A percentile compares a stretch with the other conserved stretches of the same genome.
phyloP scores from a whole-genome alignment of 768 basidiomycete genomes.

The Termitomyces bulborhizus region DNA sequence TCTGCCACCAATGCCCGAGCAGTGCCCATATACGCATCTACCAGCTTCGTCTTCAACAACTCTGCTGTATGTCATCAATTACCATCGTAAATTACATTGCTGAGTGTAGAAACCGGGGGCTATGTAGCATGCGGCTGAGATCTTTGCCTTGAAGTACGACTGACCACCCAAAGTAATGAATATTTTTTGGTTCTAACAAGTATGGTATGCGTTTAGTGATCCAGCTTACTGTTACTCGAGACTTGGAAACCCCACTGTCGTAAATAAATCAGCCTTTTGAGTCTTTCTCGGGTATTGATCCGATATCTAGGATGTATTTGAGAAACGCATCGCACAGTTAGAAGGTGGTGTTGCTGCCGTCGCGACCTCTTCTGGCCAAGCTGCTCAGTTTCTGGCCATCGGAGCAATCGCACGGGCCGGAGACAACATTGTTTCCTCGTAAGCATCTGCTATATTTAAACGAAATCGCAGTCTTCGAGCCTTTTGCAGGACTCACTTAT shows the following conservation, averaged over 20 bases:
- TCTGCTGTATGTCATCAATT: slow-evolving; percentile 23
- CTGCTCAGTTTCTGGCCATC: slow-evolving; percentile 73
- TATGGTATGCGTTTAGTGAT: slow-evolving; percentile 25
- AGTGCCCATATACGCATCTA: slow-evolving; percentile 70
- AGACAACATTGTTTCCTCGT: slow-evolving; percentile 77
- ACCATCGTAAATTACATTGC: background rate
- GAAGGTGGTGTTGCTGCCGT: slow-evolving; percentile 77
- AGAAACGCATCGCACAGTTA: slow-evolving; percentile 72
- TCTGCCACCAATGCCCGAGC: slow-evolving; percentile 66
- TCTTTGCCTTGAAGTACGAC: slow-evolving; percentile 56
- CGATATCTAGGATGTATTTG: slow-evolving; percentile 59
- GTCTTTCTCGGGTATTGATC: background rate
- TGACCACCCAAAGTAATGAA: background rate
- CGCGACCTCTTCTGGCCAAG: slow-evolving; percentile 67
- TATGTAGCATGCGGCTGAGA: slow-evolving; percentile 59
- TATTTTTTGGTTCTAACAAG: background rate
- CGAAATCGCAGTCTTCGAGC: background rate
- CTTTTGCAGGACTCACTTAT: slow-evolving; percentile 46
- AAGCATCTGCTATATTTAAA: slow-evolving; percentile 16
- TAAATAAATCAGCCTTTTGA: slow-evolving; percentile 21
- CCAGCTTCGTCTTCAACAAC: slow-evolving; percentile 69
- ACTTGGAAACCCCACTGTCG: slow-evolving; percentile 63
- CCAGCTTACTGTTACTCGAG: slow-evolving; percentile 62
- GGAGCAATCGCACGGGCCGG: slow-evolving; percentile 53
- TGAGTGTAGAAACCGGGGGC: background rate